These are phyloP conservation scores for Fomitopsis pinicola DNA, from an alignment of 1,284 basidiomycete species.

Conservation along the genomic window DNA sequence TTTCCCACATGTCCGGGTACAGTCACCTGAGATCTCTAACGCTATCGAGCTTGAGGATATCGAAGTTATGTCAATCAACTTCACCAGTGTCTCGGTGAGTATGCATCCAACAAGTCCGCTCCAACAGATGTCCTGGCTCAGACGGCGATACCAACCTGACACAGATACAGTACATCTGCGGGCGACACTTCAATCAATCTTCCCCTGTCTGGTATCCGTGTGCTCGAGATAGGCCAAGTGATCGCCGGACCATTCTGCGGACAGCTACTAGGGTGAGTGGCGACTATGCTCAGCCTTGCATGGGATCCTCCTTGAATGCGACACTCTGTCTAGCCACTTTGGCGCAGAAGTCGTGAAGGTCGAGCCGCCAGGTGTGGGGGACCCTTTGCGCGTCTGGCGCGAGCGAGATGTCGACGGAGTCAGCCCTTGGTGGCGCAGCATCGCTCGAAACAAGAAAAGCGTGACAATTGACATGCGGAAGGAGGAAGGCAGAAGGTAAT, in stretches of 20 bases:
- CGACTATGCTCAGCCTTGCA: not conserved
- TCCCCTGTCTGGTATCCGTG: constrained; percentile 57
- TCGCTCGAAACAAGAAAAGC: constrained; percentile 69
- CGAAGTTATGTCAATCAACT: too few relatives aligned
- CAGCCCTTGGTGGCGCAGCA: constrained; percentile 69
- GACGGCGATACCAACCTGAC: too few relatives aligned
- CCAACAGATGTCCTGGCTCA: too few relatives aligned
- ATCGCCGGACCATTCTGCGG: constrained; percentile 72
- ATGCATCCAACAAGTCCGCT: too few relatives aligned
- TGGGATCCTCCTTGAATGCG: not conserved
- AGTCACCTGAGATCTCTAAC: too few relatives aligned
- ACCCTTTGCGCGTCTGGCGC: constrained; percentile 67
- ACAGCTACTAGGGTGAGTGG: constrained; percentile 58
- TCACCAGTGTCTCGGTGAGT: not conserved
- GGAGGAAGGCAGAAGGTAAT: constrained; percentile 57
- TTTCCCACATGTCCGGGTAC: too few relatives aligned
- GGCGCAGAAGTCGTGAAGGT: constrained; percentile 71
- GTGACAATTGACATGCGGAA: constrained; percentile 61
- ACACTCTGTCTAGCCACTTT: constrained; percentile 44
- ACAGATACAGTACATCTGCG: not conserved
- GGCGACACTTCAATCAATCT: constrained; percentile 18
- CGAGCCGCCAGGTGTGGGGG: constrained; percentile 56
- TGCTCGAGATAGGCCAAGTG: constrained; percentile 65
- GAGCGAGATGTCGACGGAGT: constrained; percentile 66
- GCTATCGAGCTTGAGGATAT: too few relatives aligned